Percentiles rank a stretch among this genome's conserved stretches.
Conservation (phyloP, 176 grass and related monocot species). For the Lolium rigidum region DNA sequence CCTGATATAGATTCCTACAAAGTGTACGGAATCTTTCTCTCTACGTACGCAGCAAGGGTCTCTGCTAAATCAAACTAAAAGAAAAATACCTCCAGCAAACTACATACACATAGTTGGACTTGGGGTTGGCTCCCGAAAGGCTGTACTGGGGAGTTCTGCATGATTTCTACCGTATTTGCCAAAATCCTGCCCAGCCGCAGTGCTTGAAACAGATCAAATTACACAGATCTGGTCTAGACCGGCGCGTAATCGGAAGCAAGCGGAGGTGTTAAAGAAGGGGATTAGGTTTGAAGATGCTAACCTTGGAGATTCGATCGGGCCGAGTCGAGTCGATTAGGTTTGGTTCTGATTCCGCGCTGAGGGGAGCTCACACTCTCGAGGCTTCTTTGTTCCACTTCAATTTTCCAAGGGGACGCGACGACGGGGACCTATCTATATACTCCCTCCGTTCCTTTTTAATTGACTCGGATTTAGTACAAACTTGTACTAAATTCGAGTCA, state of each 20-base stretch:
- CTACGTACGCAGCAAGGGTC: not conserved
- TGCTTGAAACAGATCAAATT: not conserved
- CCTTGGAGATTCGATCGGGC: not conserved
- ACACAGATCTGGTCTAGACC: not conserved
- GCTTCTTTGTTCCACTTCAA: constrained; percentile 4
- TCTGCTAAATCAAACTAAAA: not conserved
- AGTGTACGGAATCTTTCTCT: not conserved
- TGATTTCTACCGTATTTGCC: not conserved
- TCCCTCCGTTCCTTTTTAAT: too few relatives aligned
- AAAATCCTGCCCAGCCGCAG: not conserved
- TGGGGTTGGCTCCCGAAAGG: not conserved
- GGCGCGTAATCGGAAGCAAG: not conserved
- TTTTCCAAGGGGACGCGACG: not conserved
- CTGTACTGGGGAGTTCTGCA: not conserved
- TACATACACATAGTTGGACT: not conserved
- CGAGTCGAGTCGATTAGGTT: not conserved
- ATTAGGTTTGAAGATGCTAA: not conserved
- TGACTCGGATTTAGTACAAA: too few relatives aligned
- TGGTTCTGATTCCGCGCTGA: not conserved
- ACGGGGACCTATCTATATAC: not conserved
- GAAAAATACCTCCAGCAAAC: not conserved
- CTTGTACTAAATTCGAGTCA: too few relatives aligned
- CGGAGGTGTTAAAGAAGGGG: not conserved
- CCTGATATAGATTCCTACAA: not conserved
- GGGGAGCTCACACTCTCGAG: constrained; percentile 28